These are phyloP conservation scores for Tulasnella sp. DNA, from an alignment of 768 basidiomycete species.

Conservation along the genomic window DNA sequence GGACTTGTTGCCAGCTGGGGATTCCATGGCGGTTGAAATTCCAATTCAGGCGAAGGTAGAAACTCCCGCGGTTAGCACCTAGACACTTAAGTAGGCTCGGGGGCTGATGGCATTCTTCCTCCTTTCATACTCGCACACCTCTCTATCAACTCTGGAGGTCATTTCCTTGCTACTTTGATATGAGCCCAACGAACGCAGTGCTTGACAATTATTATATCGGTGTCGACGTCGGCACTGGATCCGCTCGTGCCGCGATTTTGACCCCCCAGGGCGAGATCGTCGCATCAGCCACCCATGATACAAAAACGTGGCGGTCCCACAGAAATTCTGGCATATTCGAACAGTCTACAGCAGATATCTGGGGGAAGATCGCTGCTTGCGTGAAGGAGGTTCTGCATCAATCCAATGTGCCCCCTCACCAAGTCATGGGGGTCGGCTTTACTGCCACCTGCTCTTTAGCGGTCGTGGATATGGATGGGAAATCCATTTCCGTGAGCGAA, in stretches of 20 bases:
- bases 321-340: conserved; percentile 91
- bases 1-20: background rate
- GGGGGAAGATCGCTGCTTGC: conserved; percentile 61
- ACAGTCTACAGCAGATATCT: conserved; percentile 88
- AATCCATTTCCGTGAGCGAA: conserved; percentile 69
- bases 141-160: background rate
- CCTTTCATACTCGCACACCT: background rate
- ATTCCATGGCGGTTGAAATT: conserved; percentile 10
- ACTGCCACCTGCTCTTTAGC: conserved; percentile 97
- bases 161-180: background rate
- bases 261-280: conserved; percentile 61
- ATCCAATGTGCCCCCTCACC: conserved; percentile 45
- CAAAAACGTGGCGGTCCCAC: conserved; percentile 79
- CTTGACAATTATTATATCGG: conserved; percentile 40
- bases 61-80: background rate
- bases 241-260: conserved; percentile 81
- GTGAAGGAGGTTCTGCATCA: conserved; percentile 57
- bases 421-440: conserved; percentile 85
- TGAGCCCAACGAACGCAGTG: background rate
- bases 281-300: conserved; percentile 76
- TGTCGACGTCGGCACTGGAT: conserved; percentile 76
- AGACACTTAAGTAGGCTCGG: too few species aligned
- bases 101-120: background rate
- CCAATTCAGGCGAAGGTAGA: background rate
- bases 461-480: conserved; percentile 68